A percentile compares a stretch with the other conserved stretches of the same genome.
phyloP scores from a whole-genome alignment of 139 green algal genomes.

The Diplosphaera chodatii region DNA sequence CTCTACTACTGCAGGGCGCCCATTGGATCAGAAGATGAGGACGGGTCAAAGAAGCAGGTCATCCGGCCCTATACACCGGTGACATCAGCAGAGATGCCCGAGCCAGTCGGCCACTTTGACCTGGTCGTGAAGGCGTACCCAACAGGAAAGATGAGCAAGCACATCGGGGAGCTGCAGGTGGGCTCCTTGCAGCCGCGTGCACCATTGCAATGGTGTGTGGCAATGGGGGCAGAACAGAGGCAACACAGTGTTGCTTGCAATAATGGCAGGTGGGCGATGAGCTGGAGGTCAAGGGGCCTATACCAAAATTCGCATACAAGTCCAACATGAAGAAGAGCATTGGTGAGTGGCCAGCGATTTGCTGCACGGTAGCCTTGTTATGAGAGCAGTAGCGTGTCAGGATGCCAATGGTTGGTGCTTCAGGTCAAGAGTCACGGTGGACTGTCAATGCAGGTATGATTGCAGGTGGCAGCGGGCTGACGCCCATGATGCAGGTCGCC shows the following conservation, averaged over 20 bases:
- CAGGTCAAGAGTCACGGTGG: too few relatives aligned
- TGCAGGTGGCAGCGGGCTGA: slow-evolving; percentile 61
- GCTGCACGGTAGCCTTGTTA: too few relatives aligned
- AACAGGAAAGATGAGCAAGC: slow-evolving; percentile 59
- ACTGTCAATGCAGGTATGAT: slow-evolving; percentile 14
- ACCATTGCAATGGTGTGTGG: too few relatives aligned
- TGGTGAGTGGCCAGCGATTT: too few relatives aligned
- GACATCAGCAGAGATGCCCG: slow-evolving; percentile 3
- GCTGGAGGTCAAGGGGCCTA: slow-evolving; percentile 57
- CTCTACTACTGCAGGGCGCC: slow-evolving; percentile 30
- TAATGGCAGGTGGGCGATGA: slow-evolving; percentile 43
- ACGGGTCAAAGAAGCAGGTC: slow-evolving; percentile 39
- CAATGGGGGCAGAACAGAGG: too few relatives aligned
- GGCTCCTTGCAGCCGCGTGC: not conserved
- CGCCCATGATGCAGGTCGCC: slow-evolving; percentile 65
- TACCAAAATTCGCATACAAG: slow-evolving; percentile 63
- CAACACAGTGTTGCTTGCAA: slow-evolving; percentile 1
- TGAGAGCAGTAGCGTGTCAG: too few relatives aligned
- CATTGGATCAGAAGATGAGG: slow-evolving; percentile 45
- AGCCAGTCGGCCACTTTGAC: slow-evolving; percentile 39
- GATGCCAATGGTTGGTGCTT: too few relatives aligned
- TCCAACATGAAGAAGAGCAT: slow-evolving; percentile 67
- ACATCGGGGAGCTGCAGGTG: slow-evolving; percentile 51
- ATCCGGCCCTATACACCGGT: slow-evolving; percentile 67
- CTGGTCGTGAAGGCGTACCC: slow-evolving; percentile 45